phyloP scores from a whole-genome alignment of 192 early-diverging fungal genomes.

The Pecoramyces ruminantium region DNA sequence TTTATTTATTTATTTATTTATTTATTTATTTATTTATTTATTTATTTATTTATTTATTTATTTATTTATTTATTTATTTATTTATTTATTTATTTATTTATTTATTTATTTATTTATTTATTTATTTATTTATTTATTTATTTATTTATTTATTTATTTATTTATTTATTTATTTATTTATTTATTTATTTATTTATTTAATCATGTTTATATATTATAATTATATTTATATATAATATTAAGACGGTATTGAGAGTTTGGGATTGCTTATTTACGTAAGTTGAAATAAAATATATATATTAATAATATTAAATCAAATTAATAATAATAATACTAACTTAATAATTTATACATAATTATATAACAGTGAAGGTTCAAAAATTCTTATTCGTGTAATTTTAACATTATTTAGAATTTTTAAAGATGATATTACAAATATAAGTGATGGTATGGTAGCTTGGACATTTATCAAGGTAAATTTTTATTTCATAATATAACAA shows the following conservation, averaged over 20 bases:
- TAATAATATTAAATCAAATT: no score
- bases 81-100: not conserved
- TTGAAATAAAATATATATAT: not conserved
- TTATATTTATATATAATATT: not conserved
- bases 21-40: not conserved
- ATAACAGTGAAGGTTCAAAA: conserved; percentile 44
- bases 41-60: not conserved
- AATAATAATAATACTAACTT: not conserved
- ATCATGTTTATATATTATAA: not conserved
- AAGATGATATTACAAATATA: conserved; percentile 32
- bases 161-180: not conserved
- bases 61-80: no score
- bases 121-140: no score
- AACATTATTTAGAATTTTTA: conserved; percentile 50
- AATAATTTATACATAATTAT: not conserved
- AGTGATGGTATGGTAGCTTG: conserved; percentile 24
- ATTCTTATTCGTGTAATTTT: conserved; percentile 57
- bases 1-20: not conserved
- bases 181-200: not conserved
- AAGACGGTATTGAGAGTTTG: conserved; percentile 58
- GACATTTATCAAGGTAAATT: not conserved
- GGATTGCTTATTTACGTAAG: conserved; percentile 62
- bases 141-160: not conserved
- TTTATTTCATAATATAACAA: no score
- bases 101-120: not conserved